A percentile compares a stretch with the other conserved stretches of the same genome.
Conservation (phyloP, 495 filamentous ascomycete species). For the Penicillium atrosanguineum region DNA sequence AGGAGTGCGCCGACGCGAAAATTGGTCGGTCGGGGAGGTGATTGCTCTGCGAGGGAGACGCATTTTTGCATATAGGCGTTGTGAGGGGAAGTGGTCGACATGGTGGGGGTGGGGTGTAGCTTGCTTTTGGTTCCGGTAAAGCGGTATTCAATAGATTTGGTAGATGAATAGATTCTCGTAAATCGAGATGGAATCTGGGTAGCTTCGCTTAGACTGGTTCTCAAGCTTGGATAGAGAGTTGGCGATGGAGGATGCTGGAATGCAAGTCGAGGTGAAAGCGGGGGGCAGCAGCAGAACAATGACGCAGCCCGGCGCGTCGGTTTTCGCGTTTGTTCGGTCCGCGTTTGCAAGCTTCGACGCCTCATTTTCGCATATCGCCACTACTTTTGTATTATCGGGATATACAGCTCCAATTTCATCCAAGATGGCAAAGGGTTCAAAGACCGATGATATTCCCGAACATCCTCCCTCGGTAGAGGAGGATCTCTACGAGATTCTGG, state of each 20-base stretch:
- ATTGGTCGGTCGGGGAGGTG: conserved; percentile 83
- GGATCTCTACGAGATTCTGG: conserved; percentile 88
- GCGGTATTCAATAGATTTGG: neutral
- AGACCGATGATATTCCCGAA: conserved; percentile 16
- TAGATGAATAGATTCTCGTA: neutral
- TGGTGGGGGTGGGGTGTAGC: neutral
- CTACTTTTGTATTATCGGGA: neutral
- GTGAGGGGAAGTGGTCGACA: conserved; percentile 46
- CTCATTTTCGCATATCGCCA: neutral
- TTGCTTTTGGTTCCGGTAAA: neutral
- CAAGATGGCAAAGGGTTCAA: conserved; percentile 20
- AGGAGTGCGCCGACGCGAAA: conserved; percentile 90
- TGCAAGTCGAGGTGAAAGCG: conserved; percentile 5
- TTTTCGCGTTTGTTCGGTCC: conserved; percentile 21
- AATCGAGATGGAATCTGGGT: neutral
- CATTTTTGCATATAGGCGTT: conserved; percentile 66
- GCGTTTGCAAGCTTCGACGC: neutral
- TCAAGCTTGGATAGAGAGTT: neutral
- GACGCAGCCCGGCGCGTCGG: conserved; percentile 25
- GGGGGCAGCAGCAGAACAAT: conserved; percentile 24
- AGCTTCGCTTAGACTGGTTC: neutral
- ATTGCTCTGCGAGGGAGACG: conserved; percentile 69
- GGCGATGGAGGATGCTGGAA: neutral
- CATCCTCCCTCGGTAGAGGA: conserved; percentile 52
- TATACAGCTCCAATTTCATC: neutral